Evolutionary conservation across 257 asterid genomes (phyloP).

Genomic region (Plectranthus barbatus): DNA sequence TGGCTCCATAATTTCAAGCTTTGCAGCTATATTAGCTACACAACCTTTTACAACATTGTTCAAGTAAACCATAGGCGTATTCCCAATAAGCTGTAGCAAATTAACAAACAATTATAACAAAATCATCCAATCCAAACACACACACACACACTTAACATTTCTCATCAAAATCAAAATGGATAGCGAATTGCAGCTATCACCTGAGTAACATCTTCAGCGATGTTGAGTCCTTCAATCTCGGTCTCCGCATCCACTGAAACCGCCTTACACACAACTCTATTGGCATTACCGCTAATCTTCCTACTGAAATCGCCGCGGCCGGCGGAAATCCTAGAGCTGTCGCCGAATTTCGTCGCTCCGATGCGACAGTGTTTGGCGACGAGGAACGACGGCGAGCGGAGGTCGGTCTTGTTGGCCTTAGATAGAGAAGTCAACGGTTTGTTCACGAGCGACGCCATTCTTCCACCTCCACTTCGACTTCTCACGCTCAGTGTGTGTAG

Average conservation of each 20-base stretch:
- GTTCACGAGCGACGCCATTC: constrained; percentile 60
- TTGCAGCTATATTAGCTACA: constrained; percentile 87
- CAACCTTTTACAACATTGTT: constrained; percentile 70
- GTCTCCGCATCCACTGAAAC: constrained; percentile 50
- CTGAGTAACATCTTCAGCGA: constrained; percentile 96
- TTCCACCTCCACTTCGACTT: neutral
- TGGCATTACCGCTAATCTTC: neutral
- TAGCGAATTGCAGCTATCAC: constrained; percentile 19
- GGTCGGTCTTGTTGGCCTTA: constrained; percentile 26
- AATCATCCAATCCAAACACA: neutral
- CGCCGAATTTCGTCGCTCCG: too few species aligned
- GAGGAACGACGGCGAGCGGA: constrained; percentile 27
- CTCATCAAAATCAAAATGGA: neutral
- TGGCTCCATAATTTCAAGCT: constrained; percentile 97
- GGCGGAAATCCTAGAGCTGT: constrained; percentile 10
- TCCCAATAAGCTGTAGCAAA: constrained; percentile 76
- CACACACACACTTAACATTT: neutral
- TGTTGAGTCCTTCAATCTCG: constrained; percentile 80
- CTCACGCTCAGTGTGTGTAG: constrained; percentile 5
- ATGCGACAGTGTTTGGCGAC: too few species aligned
- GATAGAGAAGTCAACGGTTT: constrained; percentile 40
- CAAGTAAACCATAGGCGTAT: constrained; percentile 96
- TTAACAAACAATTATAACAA: too few species aligned
- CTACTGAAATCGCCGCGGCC: constrained; percentile 12
- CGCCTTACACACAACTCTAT: constrained; percentile 50